Conservation (phyloP, 148 eudicot genomes). For the Rhododendron molle region DNA sequence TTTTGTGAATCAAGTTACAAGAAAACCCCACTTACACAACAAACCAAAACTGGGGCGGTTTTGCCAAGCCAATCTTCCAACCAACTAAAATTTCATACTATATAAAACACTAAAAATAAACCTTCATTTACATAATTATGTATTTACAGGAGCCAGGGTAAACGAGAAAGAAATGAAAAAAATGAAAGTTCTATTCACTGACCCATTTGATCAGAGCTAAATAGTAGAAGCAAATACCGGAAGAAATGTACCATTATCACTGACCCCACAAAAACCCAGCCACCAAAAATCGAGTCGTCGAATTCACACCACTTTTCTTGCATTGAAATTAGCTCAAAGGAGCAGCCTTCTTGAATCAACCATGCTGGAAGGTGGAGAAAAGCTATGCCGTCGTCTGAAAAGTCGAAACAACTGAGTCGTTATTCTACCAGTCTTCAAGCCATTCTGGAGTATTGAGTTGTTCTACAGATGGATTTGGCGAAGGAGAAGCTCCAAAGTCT, state of each 20-base stretch:
- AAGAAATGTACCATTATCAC: conserved; percentile 2
- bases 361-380: not conserved
- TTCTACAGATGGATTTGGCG: conserved; percentile 35
- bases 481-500: conserved; percentile 36
- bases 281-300: not conserved
- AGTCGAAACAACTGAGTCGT: not conserved
- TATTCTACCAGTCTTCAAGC: conserved; percentile 87
- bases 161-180: not conserved
- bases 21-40: not conserved
- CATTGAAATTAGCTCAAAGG: not conserved
- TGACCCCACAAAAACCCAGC: not conserved
- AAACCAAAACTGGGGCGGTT: not conserved
- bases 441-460: conserved; percentile 67
- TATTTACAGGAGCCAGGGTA: conserved; percentile 15
- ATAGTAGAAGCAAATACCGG: conserved; percentile 8
- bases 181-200: not conserved
- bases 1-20: too few relatives aligned
- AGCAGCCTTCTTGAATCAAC: not conserved
- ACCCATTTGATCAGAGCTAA: not conserved
- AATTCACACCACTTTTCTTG: not conserved
- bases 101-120: not conserved
- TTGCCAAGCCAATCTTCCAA: not conserved
- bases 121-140: conserved; percentile 20
- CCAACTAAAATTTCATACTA: not conserved
- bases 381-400: too few relatives aligned